A percentile compares a stretch with the other conserved stretches of the same genome.
Conservation (phyloP, 805 yeast genomes). For the Teunomyces aglyptinius region DNA sequence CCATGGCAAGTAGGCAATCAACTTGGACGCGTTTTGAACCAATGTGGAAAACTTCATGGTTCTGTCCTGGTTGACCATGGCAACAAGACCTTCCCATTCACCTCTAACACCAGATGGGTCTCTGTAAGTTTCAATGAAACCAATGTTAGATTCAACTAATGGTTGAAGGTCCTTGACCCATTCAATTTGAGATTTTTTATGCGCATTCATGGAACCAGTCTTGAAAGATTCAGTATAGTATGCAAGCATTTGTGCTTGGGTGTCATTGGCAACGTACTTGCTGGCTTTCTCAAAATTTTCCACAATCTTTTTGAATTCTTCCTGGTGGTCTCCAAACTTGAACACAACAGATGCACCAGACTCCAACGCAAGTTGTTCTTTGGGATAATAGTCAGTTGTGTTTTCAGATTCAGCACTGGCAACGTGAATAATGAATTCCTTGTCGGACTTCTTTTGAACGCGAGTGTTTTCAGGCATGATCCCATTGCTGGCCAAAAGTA, state of each 20-base stretch:
- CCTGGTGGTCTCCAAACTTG: conserved; percentile 74
- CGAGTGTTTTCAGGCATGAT: conserved; percentile 81
- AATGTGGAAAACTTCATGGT: conserved; percentile 74
- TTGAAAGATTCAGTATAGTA: conserved; percentile 67
- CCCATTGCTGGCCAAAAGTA: conserved; percentile 59
- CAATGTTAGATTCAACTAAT: conserved; percentile 67
- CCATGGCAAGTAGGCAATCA: conserved; percentile 77
- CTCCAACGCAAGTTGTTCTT: conserved; percentile 32
- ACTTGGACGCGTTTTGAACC: conserved; percentile 64
- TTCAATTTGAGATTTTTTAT: conserved; percentile 74
- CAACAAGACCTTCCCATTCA: conserved; percentile 91
- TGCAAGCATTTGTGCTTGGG: conserved; percentile 63
- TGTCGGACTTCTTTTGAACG: conserved; percentile 52
- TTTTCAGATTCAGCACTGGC: conserved; percentile 61
- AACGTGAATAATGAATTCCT: conserved; percentile 57
- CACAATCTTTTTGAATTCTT: conserved; percentile 62
- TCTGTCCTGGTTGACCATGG: conserved; percentile 84
- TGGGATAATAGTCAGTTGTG: conserved; percentile 53
- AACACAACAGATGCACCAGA: conserved; percentile 47
- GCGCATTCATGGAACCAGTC: conserved; percentile 83
- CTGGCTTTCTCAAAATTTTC: conserved; percentile 55
- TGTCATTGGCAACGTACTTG: conserved; percentile 67
- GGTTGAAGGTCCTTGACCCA: conserved; percentile 92
- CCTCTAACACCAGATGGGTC: conserved; percentile 92
- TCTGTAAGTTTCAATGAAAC: conserved; percentile 89